Evolutionary conservation across 2,329 filamentous ascomycete species (phyloP), one percentile per base, ranked within the genome.

Genomic region (Colletotrichum sp.): DNA sequence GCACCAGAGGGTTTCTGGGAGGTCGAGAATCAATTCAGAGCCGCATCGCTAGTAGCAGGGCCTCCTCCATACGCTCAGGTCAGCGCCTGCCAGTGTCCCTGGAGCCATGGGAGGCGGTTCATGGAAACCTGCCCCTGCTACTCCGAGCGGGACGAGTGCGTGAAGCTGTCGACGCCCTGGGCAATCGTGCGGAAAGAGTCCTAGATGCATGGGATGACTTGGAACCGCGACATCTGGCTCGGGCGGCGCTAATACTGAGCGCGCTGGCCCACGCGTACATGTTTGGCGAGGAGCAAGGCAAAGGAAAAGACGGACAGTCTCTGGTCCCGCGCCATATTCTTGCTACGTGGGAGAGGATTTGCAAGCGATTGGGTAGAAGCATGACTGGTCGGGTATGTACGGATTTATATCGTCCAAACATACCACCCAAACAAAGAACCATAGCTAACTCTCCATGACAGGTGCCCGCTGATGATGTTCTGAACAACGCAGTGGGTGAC

Each of bases 401-500:
- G 9, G 11, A 68, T 27, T 3, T 25, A 12, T n/a, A 12, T 44
- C 5, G n/a, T 13, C n/a, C 16, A 16, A 9, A 15, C 8, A 19
- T 2, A 25, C 19, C n/a, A 36, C 25, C 52, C 28, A 27, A 4
- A 48, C 13, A 57, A 44, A 44, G 44, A 13, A 64, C 15, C 32
- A 22, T 52, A 27, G 60, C 68, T 74, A 28, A 74, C 61, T n/a
- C 52, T 5, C 25, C 9, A 36, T 16, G 25, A 36, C 22, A 75
- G 73, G 73, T 75, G 19, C 73, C 73, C 44, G 73, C 73, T 13
- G 73, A 75, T 9, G 73, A 75, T 32, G 64, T 75, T 32, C 73
- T 75, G 32, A 75, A 75, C 39, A 75, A 75, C 32, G 73, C 73
- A 19, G 13, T 73, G 6, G 73, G 73, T 12, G 36, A 75, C n/a